Percentiles rank a stretch among this genome's conserved stretches.
These are phyloP conservation scores for Xerocomus minutiporus DNA, from an alignment of 1,284 basidiomycete species.

Conservation along the genomic window DNA sequence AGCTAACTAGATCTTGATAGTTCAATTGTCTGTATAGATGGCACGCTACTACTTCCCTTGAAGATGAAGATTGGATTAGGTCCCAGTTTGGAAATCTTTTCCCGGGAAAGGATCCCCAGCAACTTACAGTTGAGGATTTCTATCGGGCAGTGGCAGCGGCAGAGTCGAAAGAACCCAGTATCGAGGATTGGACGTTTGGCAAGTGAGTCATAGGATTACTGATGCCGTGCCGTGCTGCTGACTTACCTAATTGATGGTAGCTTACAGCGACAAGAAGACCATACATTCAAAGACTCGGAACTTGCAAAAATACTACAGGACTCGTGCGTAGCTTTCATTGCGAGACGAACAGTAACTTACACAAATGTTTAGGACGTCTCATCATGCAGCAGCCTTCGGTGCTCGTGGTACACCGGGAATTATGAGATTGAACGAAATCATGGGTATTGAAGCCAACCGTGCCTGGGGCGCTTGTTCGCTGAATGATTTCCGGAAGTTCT, in stretches of 20 bases:
- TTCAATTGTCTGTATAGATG: slow-evolving; percentile 82
- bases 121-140: slow-evolving; percentile 60
- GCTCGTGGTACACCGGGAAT: slow-evolving; percentile 72
- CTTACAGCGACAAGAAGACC: slow-evolving; percentile 58
- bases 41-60: slow-evolving; percentile 69
- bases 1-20: slow-evolving; percentile 32
- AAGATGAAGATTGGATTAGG: slow-evolving; percentile 68
- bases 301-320: slow-evolving; percentile 66
- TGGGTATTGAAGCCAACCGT: slow-evolving; percentile 76
- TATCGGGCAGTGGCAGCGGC: slow-evolving; percentile 41
- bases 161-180: slow-evolving; percentile 40
- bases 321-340: slow-evolving; percentile 44
- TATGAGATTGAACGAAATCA: slow-evolving; percentile 76
- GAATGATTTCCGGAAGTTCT: slow-evolving; percentile 81
- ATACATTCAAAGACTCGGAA: slow-evolving; percentile 63
- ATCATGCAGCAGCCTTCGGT: slow-evolving; percentile 72
- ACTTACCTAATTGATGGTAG: slow-evolving; percentile 32
- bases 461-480: slow-evolving; percentile 80
- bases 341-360: slow-evolving; percentile 1
- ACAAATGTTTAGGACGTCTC: slow-evolving; percentile 51
- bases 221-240: neutral
- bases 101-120: slow-evolving; percentile 47
- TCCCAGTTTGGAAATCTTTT: slow-evolving; percentile 50
- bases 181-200: slow-evolving; percentile 66
- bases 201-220: slow-evolving; percentile 35